A percentile compares a stretch with the other conserved stretches of the same genome.
These are phyloP conservation scores for Ogataea trehaloabstinens DNA, from an alignment of 805 yeast genomes.

Conservation along the genomic window DNA sequence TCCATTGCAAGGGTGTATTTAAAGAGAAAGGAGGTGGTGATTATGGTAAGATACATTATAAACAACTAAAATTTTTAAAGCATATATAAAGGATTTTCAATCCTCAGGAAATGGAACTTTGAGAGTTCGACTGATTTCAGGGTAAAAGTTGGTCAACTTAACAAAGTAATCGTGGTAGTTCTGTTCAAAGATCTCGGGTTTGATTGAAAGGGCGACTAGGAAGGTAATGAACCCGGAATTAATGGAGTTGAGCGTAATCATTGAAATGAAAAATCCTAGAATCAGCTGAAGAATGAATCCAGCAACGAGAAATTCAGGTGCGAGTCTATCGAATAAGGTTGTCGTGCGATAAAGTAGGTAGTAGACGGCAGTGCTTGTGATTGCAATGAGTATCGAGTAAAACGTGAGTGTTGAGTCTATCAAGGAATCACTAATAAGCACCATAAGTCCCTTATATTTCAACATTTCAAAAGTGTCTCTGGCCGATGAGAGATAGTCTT, in stretches of 20 bases:
- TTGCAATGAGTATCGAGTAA: slow-evolving; percentile 67
- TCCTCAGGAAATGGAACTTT: slow-evolving; percentile 28
- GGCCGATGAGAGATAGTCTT: slow-evolving; percentile 70
- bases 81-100: too few species aligned
- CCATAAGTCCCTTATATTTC: slow-evolving; percentile 78
- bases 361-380: slow-evolving; percentile 31
- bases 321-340: slow-evolving; percentile 16
- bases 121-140: slow-evolving; percentile 30
- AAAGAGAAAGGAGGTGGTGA: too few species aligned
- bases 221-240: slow-evolving; percentile 82
- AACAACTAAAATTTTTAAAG: too few species aligned
- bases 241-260: slow-evolving; percentile 69
- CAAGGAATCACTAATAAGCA: slow-evolving; percentile 79
- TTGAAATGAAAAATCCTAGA: slow-evolving; percentile 72
- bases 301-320: slow-evolving; percentile 26
- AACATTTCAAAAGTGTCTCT: slow-evolving; percentile 79
- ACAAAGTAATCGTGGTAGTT: slow-evolving; percentile 57
- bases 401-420: slow-evolving; percentile 77
- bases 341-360: slow-evolving; percentile 13
- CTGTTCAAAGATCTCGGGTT: slow-evolving; percentile 77
- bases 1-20: slow-evolving; percentile 60
- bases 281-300: slow-evolving; percentile 42
- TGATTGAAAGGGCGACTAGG: slow-evolving; percentile 77
- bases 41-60: too few species aligned
- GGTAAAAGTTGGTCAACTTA: slow-evolving; percentile 29